These are phyloP conservation scores for Yamadazyma triangularis DNA, from an alignment of 1,139 yeast genomes.

Conservation along the genomic window DNA sequence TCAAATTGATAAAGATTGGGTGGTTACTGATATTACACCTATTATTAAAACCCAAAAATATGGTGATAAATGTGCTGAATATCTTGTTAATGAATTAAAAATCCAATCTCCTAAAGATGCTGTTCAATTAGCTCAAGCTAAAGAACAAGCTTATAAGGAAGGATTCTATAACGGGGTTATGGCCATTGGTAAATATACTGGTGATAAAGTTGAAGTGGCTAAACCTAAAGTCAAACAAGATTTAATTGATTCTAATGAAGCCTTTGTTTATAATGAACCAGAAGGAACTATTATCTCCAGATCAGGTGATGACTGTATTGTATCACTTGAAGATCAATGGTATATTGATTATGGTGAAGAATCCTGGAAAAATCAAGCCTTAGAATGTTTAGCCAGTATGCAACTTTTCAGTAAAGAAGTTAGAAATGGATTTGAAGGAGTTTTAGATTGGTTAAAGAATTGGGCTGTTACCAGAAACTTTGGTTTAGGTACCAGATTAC, in stretches of 20 bases:
- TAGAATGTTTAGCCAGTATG: conserved; percentile 75
- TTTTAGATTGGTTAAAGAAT: conserved; percentile 92
- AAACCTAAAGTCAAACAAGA: conserved; percentile 85
- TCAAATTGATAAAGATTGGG: conserved; percentile 85
- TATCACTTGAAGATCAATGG: conserved; percentile 98
- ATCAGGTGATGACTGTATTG: conserved; percentile 96
- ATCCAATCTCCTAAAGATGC: conserved; percentile 94
- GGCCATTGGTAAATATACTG: conserved; percentile 77
- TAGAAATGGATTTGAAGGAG: conserved; percentile 89
- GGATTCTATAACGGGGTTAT: conserved; percentile 90
- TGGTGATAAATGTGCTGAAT: conserved; percentile 88
- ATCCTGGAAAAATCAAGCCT: conserved; percentile 80
- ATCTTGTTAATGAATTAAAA: conserved; percentile 78
- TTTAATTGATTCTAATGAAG: conserved; percentile 69
- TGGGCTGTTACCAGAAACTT: conserved; percentile 99
- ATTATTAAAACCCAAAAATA: conserved; percentile 77
- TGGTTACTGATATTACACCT: conserved; percentile 64
- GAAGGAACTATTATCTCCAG: conserved; percentile 87
- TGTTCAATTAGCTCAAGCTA: conserved; percentile 83
- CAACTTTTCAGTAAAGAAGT: conserved; percentile 82
- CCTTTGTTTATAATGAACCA: conserved; percentile 92
- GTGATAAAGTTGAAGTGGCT: conserved; percentile 87
- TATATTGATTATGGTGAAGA: conserved; percentile 97
- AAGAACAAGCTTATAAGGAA: conserved; percentile 93
- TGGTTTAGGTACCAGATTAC: conserved; percentile 92